Evolutionary conservation across 169 alveolate genomes (phyloP).

Genomic region (Plasmodium berghei): DNA sequence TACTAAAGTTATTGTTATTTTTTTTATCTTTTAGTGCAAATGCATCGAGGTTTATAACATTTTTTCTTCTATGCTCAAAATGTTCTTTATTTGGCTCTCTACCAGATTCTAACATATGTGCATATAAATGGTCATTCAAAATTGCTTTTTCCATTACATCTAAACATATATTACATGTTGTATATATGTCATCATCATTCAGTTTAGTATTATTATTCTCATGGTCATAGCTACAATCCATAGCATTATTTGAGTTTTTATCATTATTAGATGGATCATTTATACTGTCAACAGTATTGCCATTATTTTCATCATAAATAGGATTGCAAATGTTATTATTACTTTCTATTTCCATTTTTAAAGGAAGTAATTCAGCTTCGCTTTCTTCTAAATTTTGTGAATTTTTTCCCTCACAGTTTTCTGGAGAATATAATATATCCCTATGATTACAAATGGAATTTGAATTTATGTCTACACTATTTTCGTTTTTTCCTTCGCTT

Average conservation of each 20-base stretch:
- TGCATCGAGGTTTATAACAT: neutral
- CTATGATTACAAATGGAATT: conserved; percentile 7
- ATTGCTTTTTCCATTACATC: conserved; percentile 40
- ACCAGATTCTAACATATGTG: conserved; percentile 21
- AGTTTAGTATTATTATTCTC: neutral
- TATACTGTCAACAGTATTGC: neutral
- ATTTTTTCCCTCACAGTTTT: conserved; percentile 4
- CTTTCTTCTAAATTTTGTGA: conserved; percentile 18
- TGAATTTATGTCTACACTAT: conserved; percentile 45
- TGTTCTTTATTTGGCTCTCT: neutral
- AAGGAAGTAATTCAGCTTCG: conserved; percentile 15
- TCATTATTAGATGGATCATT: neutral
- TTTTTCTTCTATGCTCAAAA: conserved; percentile 17
- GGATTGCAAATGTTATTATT: neutral
- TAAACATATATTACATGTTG: conserved; percentile 27
- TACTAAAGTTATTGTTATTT: conserved; percentile 1
- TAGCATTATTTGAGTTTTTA: neutral
- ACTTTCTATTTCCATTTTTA: conserved; percentile 10
- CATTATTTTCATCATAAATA: neutral
- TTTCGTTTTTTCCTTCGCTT: conserved; percentile 54
- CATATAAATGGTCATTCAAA: conserved; percentile 43
- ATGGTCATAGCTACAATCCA: neutral
- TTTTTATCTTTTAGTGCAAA: too few relatives aligned
- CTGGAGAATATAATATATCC: conserved; percentile 14
- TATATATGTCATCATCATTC: conserved; percentile 2